These are phyloP conservation scores for Parafenestella ontariensis DNA, from an alignment of 2,329 filamentous ascomycete genomes.

Conservation along the genomic window DNA sequence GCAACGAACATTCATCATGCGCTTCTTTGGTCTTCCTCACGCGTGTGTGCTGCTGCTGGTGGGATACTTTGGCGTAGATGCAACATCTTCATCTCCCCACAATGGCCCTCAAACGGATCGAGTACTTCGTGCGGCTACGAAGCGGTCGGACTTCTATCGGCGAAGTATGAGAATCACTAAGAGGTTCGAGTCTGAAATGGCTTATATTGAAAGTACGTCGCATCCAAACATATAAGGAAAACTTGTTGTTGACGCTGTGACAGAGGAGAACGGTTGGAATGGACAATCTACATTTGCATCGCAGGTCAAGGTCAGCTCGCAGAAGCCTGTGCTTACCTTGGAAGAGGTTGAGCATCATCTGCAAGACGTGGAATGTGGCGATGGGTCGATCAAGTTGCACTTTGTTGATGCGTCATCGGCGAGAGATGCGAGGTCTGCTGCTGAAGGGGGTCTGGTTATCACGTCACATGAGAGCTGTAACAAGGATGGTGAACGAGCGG, in stretches of 20 bases:
- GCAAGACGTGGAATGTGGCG: conserved; percentile 35
- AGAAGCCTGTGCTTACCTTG: conserved; percentile 41
- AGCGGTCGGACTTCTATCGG: conserved; percentile 30
- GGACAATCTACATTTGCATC: conserved; percentile 43
- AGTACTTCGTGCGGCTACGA: conserved; percentile 43
- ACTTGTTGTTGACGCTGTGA: conserved; percentile 2
- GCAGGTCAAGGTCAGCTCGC: conserved; percentile 40
- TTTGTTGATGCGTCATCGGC: conserved; percentile 37
- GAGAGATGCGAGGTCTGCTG: conserved; percentile 33
- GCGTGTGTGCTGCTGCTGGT: conserved; percentile 20
- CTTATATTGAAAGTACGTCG: conserved; percentile 44
- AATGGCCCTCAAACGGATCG: conserved; percentile 20
- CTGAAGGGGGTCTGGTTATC: conserved; percentile 40
- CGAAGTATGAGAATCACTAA: conserved; percentile 35
- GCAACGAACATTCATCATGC: conserved; percentile 15
- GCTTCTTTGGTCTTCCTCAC: conserved; percentile 17
- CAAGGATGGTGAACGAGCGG: conserved; percentile 43
- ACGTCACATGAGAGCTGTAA: conserved; percentile 49
- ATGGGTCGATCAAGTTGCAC: conserved; percentile 34
- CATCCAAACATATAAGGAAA: neutral
- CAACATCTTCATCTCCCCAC: conserved; percentile 5
- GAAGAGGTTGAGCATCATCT: conserved; percentile 49
- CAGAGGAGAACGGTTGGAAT: conserved; percentile 34
- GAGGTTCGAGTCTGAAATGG: conserved; percentile 36
- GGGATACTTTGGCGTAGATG: conserved; percentile 20